Evolutionary conservation across 2,329 filamentous ascomycete species (phyloP).

Genomic region (Cladophialophora yegresii): DNA sequence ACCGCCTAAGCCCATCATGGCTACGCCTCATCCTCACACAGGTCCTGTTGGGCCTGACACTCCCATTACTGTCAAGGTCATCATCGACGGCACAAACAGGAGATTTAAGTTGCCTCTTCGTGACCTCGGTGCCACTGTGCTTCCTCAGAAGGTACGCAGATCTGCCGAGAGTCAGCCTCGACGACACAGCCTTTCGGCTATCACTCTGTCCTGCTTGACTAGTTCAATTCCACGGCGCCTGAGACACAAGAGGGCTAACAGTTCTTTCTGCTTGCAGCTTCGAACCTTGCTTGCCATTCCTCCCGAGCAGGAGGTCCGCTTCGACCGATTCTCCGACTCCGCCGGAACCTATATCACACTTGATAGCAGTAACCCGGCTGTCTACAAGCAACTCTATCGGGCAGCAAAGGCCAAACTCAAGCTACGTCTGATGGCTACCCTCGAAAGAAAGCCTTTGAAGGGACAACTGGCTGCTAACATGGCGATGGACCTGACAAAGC

Average conservation of each 20-base stretch:
- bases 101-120: slow-evolving; percentile 87
- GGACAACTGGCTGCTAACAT: slow-evolving; percentile 22
- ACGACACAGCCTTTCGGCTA: slow-evolving; percentile 1
- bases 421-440: slow-evolving; percentile 78
- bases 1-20: slow-evolving; percentile 45
- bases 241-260: slow-evolving; percentile 34
- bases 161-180: slow-evolving; percentile 20
- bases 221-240: background rate
- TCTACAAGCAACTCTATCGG: slow-evolving; percentile 96
- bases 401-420: slow-evolving; percentile 98
- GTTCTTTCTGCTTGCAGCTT: slow-evolving; percentile 56
- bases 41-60: slow-evolving; percentile 64
- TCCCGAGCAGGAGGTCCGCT: slow-evolving; percentile 62
- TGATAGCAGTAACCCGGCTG: slow-evolving; percentile 72
- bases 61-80: slow-evolving; percentile 81
- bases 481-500: slow-evolving; percentile 27
- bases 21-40: slow-evolving; percentile 46
- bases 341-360: slow-evolving; percentile 77
- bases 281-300: slow-evolving; percentile 68
- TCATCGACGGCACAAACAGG: slow-evolving; percentile 71
- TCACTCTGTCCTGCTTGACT: background rate
- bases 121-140: slow-evolving; percentile 71
- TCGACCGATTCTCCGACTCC: slow-evolving; percentile 96
- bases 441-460: slow-evolving; percentile 40
- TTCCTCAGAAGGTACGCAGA: slow-evolving; percentile 78